Evolutionary conservation across 2,329 filamentous ascomycete species (phyloP), one percentile per base, ranked within the genome.

Genomic region (Xylariaceae sp.): DNA sequence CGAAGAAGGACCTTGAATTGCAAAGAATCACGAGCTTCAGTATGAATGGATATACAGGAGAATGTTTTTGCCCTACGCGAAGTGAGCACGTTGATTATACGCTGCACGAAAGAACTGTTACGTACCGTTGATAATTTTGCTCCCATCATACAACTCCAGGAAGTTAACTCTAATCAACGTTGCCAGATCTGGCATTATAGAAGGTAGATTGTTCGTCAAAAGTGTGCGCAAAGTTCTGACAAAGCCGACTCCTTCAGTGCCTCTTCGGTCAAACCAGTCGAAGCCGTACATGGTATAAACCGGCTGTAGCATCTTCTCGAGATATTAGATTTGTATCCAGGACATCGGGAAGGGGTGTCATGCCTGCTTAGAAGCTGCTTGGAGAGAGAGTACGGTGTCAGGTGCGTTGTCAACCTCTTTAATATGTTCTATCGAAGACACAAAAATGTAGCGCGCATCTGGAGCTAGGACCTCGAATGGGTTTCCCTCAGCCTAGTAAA

Each of bases 191-290:
- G 58, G 60, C 2, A 57, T 12, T 1, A 63, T 44, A 2, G 53
- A 7, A 3, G 56, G 60, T 1, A 66, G 34, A 14, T 66, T 47
- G 24, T 63, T 66, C 1, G 68, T 70, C 11, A 72, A 37, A 0
- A 68, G 53, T 0, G 64, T 67, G 0, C 64, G 47, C 1, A 66
- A 31, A 21, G 65, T 29, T 0, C 61, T 48, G 9, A 69, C 52
- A 21, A 72, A 70, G 0, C 63, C 65, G 4, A 67, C 61, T 1
- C 71, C 69, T 31, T 71, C 69, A 7, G 56, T 64, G 4, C 69
- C 69, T 23, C 67, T 44, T 1, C 40, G 47, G 26, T 72, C 65
- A 36, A 64, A 62, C 71, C 71, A 73, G 36, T 73, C 66, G 57
- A 72, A 71, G 6, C 66, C 63, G 16, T 63, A 40, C 69, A 68